Evolutionary conservation across 371 early-diverging fungal genomes (phyloP).

Genomic region (Rhizomucor pusillus): DNA sequence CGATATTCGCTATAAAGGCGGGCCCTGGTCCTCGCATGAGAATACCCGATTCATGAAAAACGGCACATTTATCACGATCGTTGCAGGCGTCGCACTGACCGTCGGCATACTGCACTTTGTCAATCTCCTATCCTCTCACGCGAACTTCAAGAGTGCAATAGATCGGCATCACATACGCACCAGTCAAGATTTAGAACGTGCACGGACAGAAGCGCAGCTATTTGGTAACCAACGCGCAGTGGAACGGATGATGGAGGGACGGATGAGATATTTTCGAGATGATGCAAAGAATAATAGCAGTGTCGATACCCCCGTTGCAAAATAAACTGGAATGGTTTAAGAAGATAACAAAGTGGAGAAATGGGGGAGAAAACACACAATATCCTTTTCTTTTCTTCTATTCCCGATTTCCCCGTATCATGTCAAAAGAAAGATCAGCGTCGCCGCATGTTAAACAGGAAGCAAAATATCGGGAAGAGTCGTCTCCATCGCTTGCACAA

Average conservation of each 20-base stretch:
- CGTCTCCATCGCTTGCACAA: no score
- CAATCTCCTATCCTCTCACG: conserved; percentile 26
- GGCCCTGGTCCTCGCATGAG: conserved; percentile 23
- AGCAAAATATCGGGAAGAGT: no score
- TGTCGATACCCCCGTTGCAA: no score
- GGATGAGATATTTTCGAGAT: conserved; percentile 25
- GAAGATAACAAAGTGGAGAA: no score
- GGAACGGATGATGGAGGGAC: conserved; percentile 31
- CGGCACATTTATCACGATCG: conserved; percentile 27
- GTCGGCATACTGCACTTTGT: conserved; percentile 21
- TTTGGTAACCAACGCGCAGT: conserved; percentile 44
- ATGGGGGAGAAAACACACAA: no score
- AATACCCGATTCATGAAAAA: conserved; percentile 32
- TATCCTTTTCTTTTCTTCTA: no score
- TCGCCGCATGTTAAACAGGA: no score
- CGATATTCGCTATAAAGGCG: conserved; percentile 23
- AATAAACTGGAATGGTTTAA: no score
- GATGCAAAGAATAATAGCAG: conserved; percentile 5
- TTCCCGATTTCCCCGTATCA: no score
- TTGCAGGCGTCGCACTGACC: conserved; percentile 28
- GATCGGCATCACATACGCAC: conserved; percentile 36
- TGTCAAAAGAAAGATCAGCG: no score
- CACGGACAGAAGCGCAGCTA: conserved; percentile 39
- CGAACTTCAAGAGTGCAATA: conserved; percentile 22
- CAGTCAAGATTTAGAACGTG: conserved; percentile 30